phyloP scores from a whole-genome alignment of 225 moss, liverwort and hornwort species.

The Pseudisothecium myosuroides region DNA sequence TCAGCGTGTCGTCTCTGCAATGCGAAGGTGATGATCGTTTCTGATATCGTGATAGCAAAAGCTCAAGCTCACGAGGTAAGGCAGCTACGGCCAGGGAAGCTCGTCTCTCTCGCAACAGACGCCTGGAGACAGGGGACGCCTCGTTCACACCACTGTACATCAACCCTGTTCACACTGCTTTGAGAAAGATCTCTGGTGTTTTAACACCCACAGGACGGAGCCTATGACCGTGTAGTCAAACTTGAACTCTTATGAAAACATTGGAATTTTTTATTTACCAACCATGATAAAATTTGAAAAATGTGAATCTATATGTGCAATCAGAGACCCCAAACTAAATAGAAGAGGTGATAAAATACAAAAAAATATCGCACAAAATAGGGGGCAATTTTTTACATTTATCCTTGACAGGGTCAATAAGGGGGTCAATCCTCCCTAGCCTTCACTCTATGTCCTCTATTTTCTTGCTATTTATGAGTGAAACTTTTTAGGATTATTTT shows the following conservation, averaged over 20 bases:
- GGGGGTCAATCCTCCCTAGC: too few species aligned
- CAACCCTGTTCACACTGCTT: background rate
- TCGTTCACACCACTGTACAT: background rate
- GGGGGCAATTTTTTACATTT: too few species aligned
- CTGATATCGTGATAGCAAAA: background rate
- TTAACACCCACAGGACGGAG: too few species aligned
- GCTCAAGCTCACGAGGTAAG: background rate
- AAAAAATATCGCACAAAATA: too few species aligned
- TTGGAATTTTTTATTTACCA: too few species aligned
- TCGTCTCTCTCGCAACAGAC: background rate
- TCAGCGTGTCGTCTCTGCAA: background rate
- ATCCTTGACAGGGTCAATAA: too few species aligned
- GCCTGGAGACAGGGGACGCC: background rate
- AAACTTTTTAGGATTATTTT: background rate
- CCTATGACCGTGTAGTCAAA: background rate
- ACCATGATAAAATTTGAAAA: too few species aligned
- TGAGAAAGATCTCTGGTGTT: background rate
- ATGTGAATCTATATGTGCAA: too few species aligned
- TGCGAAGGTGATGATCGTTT: too few species aligned
- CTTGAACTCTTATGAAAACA: too few species aligned
- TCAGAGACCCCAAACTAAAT: too few species aligned
- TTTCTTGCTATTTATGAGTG: background rate
- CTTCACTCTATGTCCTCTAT: background rate
- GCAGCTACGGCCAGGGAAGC: background rate
- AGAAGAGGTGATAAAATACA: too few species aligned